A percentile compares a stretch with the other conserved stretches of the same genome.
Evolutionary conservation across 2,329 filamentous ascomycete genomes (phyloP).

Genomic region (Penicillium sp.): DNA sequence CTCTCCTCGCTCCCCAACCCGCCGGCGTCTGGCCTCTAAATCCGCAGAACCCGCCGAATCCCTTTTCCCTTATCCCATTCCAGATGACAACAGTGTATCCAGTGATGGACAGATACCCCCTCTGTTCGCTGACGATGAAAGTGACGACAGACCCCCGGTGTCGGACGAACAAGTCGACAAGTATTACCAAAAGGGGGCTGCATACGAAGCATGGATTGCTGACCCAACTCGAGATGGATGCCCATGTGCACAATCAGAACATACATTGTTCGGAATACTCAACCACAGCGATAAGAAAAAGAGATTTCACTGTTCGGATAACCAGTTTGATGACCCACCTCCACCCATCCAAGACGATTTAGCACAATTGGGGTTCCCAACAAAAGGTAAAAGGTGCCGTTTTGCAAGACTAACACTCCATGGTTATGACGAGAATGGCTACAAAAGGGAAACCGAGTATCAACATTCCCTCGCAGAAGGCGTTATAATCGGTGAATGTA

Average conservation of each 20-base stretch:
- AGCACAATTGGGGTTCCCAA: background rate
- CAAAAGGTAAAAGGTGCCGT: background rate
- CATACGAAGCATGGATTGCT: background rate
- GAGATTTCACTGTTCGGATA: background rate
- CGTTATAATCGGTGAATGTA: background rate
- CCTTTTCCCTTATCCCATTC: background rate
- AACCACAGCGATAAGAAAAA: background rate
- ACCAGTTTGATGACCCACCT: background rate
- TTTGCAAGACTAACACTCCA: background rate
- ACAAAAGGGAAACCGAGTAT: background rate
- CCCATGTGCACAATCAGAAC: background rate
- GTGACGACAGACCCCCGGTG: background rate
- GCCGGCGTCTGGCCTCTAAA: background rate
- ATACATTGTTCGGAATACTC: background rate
- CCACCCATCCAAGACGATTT: background rate
- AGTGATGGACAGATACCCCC: background rate
- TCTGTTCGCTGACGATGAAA: fast-evolving
- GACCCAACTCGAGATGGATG: background rate
- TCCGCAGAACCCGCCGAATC: background rate
- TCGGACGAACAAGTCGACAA: background rate
- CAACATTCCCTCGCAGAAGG: background rate
- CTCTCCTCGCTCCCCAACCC: background rate
- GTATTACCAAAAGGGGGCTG: background rate
- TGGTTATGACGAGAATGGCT: background rate
- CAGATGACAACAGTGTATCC: background rate